These are phyloP conservation scores for Blepharisma undulans DNA, from an alignment of 169 alveolate species.

Conservation along the genomic window DNA sequence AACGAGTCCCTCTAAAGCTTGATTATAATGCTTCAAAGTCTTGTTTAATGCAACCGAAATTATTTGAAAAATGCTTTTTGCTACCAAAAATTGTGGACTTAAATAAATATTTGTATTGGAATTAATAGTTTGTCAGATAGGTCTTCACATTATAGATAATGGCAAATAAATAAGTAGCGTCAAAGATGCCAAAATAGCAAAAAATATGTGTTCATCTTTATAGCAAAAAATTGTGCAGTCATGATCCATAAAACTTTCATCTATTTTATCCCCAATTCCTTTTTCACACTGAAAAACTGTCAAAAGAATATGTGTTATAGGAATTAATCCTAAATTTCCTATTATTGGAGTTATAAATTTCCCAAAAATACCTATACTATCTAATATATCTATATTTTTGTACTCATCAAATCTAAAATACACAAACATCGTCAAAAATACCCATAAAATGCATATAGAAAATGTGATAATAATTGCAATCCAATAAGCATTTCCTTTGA, in stretches of 20 bases:
- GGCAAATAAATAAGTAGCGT: neutral
- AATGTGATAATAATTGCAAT: neutral
- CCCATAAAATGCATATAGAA: neutral
- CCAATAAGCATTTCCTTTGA: conserved; percentile 5
- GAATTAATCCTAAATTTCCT: neutral
- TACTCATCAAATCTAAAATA: neutral
- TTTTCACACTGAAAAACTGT: neutral
- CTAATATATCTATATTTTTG: neutral
- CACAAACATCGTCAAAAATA: neutral
- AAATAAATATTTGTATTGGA: neutral
- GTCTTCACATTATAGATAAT: neutral
- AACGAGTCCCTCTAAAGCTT: neutral
- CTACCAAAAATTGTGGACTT: neutral
- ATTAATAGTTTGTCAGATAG: neutral
- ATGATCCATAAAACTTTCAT: neutral
- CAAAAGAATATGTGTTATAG: neutral
- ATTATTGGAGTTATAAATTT: neutral
- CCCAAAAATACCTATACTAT: neutral
- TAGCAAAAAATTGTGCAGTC: neutral
- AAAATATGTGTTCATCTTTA: neutral
- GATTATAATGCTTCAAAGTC: neutral
- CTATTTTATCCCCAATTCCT: neutral
- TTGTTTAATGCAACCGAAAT: neutral
- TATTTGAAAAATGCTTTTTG: conserved; percentile 11
- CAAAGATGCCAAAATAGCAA: neutral